A percentile compares a stretch with the other conserved stretches of the same genome.
phyloP scores from a whole-genome alignment of 176 grass and related monocot species.

The Rhipidocladum racemiflorum region DNA sequence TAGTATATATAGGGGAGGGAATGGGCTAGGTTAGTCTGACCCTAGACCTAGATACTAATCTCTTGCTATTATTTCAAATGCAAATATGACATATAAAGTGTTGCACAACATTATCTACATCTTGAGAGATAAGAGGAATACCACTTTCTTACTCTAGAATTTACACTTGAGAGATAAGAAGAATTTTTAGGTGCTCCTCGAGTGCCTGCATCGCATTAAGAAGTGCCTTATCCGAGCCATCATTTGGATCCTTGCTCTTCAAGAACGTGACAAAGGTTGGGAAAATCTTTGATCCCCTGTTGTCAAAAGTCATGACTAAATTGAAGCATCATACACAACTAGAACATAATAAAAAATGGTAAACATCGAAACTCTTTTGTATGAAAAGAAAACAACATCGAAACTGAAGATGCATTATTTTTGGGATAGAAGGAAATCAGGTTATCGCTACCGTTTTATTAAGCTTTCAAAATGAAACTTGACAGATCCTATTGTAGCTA shows the following conservation, averaged over 20 bases:
- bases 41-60: too few relatives aligned
- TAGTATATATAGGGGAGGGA: too few relatives aligned
- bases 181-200: constrained; percentile 74
- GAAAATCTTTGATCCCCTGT: constrained; percentile 87
- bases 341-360: neutral
- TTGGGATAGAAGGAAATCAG: neutral
- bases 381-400: too few relatives aligned
- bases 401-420: too few relatives aligned
- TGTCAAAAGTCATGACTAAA: constrained; percentile 11
- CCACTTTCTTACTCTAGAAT: too few relatives aligned
- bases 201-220: constrained; percentile 59
- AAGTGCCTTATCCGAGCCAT: constrained; percentile 66
- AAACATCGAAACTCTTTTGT: too few relatives aligned
- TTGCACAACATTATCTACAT: too few relatives aligned
- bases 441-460: neutral
- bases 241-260: constrained; percentile 80
- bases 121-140: too few relatives aligned
- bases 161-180: too few relatives aligned
- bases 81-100: too few relatives aligned
- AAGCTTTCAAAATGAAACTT: neutral
- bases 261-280: constrained; percentile 62
- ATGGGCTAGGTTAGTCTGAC: too few relatives aligned
- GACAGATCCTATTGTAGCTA: neutral
- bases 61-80: too few relatives aligned
- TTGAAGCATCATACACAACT: neutral